Conservation (phyloP, 257 asterid genomes). For the Solanum tarapatanum region DNA sequence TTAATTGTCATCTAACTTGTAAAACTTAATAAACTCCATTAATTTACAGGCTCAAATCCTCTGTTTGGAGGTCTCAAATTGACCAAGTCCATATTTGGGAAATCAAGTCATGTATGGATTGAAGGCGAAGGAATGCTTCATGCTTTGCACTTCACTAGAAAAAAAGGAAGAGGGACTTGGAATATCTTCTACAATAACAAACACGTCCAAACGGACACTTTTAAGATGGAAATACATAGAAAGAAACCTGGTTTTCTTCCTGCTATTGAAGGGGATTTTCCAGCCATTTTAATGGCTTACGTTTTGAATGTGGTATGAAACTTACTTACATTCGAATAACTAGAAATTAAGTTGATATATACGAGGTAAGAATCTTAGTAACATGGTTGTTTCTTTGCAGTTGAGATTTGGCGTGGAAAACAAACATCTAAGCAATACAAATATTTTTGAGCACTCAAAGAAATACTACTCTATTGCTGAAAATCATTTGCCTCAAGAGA, state of each 20-base stretch:
- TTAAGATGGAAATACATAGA: slow-evolving; percentile 9
- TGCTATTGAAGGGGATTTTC: slow-evolving; percentile 30
- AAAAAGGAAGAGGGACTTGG: slow-evolving; percentile 5
- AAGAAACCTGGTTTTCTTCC: slow-evolving; percentile 32
- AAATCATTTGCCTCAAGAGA: slow-evolving; percentile 51
- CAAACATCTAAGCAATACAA: slow-evolving; percentile 17
- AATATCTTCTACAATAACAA: slow-evolving; percentile 17
- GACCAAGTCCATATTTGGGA: slow-evolving; percentile 27
- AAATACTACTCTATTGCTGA: slow-evolving; percentile 45
- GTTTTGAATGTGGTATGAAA: slow-evolving; percentile 20
- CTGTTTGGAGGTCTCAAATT: slow-evolving; percentile 33
- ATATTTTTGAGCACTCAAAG: slow-evolving; percentile 54
- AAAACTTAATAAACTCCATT: neutral
- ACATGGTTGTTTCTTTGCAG: slow-evolving; percentile 13
- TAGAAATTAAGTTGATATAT: neutral
- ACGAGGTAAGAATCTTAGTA: neutral
- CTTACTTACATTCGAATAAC: neutral
- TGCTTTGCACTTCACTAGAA: slow-evolving; percentile 22
- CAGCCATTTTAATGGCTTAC: slow-evolving; percentile 37
- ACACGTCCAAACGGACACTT: slow-evolving; percentile 22
- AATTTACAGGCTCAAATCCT: slow-evolving; percentile 35
- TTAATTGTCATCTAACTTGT: neutral
- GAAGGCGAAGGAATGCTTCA: slow-evolving; percentile 56
- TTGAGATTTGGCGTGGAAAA: slow-evolving; percentile 17
- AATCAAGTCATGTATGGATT: slow-evolving; percentile 26